phyloP scores from a whole-genome alignment of 2,329 filamentous ascomycete genomes.

The Microcera coccophila region DNA sequence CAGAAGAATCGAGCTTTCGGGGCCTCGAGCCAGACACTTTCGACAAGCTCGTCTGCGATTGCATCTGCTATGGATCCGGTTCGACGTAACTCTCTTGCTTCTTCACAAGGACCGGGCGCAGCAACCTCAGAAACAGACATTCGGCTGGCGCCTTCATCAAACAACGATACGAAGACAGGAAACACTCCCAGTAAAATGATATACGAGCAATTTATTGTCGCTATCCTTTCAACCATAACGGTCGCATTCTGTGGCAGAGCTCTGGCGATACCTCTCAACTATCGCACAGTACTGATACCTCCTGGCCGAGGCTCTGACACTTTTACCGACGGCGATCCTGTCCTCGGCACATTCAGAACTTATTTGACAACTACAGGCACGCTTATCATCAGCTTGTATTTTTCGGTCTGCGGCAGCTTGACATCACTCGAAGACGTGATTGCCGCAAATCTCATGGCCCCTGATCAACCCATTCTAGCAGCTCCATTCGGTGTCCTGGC shows the following conservation, averaged over 20 bases:
- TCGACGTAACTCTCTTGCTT: slow-evolving; percentile 24
- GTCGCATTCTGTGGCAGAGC: slow-evolving; percentile 46
- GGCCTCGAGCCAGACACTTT: slow-evolving; percentile 41
- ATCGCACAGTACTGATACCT: slow-evolving; percentile 48
- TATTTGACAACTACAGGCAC: slow-evolving; percentile 55
- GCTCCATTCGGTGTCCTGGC: slow-evolving; percentile 50
- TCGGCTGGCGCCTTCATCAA: slow-evolving; percentile 27
- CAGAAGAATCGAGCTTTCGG: slow-evolving; percentile 43
- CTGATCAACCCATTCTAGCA: slow-evolving; percentile 46
- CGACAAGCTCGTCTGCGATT: slow-evolving; percentile 38
- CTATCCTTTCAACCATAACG: slow-evolving; percentile 49
- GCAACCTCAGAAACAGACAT: slow-evolving; percentile 25
- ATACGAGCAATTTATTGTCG: slow-evolving; percentile 53
- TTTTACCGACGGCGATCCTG: slow-evolving; percentile 18
- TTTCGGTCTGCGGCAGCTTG: slow-evolving; percentile 47
- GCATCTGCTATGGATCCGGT: slow-evolving; percentile 38
- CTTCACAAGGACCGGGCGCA: slow-evolving; percentile 13
- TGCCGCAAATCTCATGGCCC: slow-evolving; percentile 36
- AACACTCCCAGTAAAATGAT: slow-evolving; percentile 37
- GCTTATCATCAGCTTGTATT: slow-evolving; percentile 47
- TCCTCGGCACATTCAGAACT: slow-evolving; percentile 50
- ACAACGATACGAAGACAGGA: slow-evolving; percentile 20
- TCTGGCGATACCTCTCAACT: slow-evolving; percentile 51
- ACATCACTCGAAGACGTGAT: slow-evolving; percentile 43
- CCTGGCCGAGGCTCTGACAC: slow-evolving; percentile 19